Conservation (phyloP, 75 land plant species). For the Picea glauca region DNA sequence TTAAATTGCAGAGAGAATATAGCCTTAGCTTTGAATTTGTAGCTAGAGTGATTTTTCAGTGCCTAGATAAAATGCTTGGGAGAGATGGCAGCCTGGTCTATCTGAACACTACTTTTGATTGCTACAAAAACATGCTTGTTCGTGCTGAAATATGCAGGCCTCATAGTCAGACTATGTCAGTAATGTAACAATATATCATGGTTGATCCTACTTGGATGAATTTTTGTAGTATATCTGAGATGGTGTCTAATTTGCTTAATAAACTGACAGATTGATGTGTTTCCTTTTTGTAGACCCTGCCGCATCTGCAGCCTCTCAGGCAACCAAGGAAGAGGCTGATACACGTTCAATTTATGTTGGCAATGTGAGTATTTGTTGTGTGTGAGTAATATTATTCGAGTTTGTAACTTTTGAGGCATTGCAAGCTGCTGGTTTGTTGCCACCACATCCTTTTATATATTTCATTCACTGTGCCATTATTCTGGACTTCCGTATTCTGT, state of each 20-base stretch:
- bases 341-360: conserved; percentile 90
- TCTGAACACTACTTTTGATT: neutral
- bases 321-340: conserved; percentile 90
- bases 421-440: neutral
- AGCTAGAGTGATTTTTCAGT: neutral
- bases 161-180: neutral
- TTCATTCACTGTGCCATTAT: neutral
- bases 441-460: neutral
- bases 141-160: neutral
- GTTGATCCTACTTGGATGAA: neutral
- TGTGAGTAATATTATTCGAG: neutral
- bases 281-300: conserved; percentile 39
- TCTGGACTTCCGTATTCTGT: neutral
- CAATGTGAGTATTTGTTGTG: conserved; percentile 52
- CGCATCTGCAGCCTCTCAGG: conserved; percentile 56
- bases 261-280: neutral
- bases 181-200: neutral
- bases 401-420: neutral
- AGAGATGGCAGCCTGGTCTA: neutral
- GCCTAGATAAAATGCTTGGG: neutral
- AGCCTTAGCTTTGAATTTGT: neutral
- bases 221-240: neutral
- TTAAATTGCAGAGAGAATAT: neutral
- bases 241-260: neutral
- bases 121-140: neutral